Evolutionary conservation across 257 asterid genomes (phyloP).

Genomic region (Knoxia roxburghii): DNA sequence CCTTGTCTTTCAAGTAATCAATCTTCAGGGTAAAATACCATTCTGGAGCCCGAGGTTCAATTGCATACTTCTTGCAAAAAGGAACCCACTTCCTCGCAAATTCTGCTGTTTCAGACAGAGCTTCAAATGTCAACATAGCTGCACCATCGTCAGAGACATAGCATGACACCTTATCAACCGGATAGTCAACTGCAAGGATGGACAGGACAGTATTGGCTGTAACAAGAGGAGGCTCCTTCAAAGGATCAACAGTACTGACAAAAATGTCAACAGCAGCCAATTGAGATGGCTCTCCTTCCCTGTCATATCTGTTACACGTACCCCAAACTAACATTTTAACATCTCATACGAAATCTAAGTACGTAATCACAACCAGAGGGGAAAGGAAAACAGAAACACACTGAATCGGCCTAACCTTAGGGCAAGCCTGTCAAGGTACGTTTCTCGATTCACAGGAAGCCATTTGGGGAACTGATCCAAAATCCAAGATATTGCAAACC

Average conservation of each 20-base stretch:
- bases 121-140: constrained; percentile 88
- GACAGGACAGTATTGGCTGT: constrained; percentile 94
- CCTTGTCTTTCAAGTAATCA: constrained; percentile 87
- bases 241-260: constrained; percentile 98
- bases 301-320: constrained; percentile 64
- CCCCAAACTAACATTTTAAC: constrained; percentile 10
- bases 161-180: constrained; percentile 95
- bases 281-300: constrained; percentile 98
- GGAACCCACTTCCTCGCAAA: constrained; percentile 97
- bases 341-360: background rate
- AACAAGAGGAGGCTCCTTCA: constrained; percentile 96
- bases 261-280: constrained; percentile 99
- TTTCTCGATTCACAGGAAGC: constrained; percentile 96
- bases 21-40: constrained; percentile 90
- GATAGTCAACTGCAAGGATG: constrained; percentile 93
- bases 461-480: constrained; percentile 99
- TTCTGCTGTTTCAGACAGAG: constrained; percentile 89
- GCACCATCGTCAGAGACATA: constrained; percentile 97
- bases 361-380: background rate
- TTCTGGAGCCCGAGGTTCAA: constrained; percentile 98
- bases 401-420: constrained; percentile 49
- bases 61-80: constrained; percentile 72
- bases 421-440: constrained; percentile 96
- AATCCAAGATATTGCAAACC: constrained; percentile 99
- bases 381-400: constrained; percentile 7